These are phyloP conservation scores for Sanghuangporus baumii DNA, from an alignment of 1,284 basidiomycete species.

Conservation along the genomic window DNA sequence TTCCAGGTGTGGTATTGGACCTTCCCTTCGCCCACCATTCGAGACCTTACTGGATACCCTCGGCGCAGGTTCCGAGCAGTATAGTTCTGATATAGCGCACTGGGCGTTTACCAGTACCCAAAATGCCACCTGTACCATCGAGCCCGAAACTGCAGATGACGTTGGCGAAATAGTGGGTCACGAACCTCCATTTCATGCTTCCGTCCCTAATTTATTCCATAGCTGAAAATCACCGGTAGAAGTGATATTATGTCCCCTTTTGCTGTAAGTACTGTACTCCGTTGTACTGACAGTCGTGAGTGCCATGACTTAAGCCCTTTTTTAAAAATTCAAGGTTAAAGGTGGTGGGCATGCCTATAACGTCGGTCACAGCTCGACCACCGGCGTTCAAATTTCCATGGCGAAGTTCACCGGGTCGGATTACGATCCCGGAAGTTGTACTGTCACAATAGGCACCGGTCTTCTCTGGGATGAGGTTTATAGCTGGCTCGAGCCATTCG, in stretches of 20 bases:
- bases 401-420: constrained; percentile 18
- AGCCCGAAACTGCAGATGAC: too few species aligned
- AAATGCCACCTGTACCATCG: too few species aligned
- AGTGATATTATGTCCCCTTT: constrained; percentile 14
- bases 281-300: not conserved
- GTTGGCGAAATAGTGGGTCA: too few species aligned
- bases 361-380: constrained; percentile 23
- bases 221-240: not conserved
- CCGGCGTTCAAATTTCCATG: constrained; percentile 25
- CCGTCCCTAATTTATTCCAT: too few species aligned
- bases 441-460: constrained; percentile 19
- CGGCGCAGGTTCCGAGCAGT: too few species aligned
- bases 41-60: too few species aligned
- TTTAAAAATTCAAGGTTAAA: constrained; percentile 17
- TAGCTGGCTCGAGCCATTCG: constrained; percentile 14
- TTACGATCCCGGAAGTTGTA: constrained; percentile 14
- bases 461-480: constrained; percentile 25
- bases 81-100: too few species aligned
- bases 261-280: constrained; percentile 10
- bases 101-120: too few species aligned
- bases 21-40: too few species aligned
- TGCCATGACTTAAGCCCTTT: not conserved
- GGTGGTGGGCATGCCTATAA: constrained; percentile 24
- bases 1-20: too few species aligned
- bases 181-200: too few species aligned